A percentile compares a stretch with the other conserved stretches of the same genome.
Conservation (phyloP, 352 stramenopile genomes). For the Globisporangium cederbergense region DNA sequence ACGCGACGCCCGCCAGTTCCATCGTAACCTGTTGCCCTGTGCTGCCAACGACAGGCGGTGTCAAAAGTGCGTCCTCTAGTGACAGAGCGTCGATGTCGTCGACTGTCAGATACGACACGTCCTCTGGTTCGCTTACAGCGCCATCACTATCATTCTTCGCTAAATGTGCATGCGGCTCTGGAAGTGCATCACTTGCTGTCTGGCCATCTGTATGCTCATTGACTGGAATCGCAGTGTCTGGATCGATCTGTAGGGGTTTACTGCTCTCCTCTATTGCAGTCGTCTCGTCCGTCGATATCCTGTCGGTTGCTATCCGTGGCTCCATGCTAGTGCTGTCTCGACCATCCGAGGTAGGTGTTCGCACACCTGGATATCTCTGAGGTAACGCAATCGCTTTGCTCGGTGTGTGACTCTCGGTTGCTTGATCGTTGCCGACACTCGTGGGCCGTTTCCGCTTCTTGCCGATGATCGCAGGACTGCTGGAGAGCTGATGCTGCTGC, state of each 20-base stretch:
- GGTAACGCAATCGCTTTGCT: background rate
- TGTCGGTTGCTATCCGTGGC: background rate
- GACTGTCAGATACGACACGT: background rate
- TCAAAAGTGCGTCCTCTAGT: constrained; percentile 10
- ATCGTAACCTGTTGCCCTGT: background rate
- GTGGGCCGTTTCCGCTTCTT: constrained; percentile 63
- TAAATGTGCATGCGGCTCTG: background rate
- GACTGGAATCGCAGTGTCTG: background rate
- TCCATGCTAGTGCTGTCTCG: background rate
- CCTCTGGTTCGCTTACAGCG: background rate
- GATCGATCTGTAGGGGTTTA: background rate
- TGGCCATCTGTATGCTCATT: background rate
- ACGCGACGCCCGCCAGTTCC: constrained; percentile 44
- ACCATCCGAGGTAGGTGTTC: background rate
- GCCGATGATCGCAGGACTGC: constrained; percentile 9
- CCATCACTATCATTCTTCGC: background rate
- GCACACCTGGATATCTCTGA: background rate
- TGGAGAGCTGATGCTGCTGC: background rate
- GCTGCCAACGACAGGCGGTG: background rate
- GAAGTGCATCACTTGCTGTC: background rate
- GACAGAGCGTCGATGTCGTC: constrained; percentile 4
- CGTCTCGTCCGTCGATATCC: background rate
- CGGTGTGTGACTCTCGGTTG: background rate
- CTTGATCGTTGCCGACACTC: background rate
- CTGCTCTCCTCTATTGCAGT: background rate